Base-by-base conservation (phyloP, 1,284 basidiomycete species). In the Pisolithus thermaeus region DNA sequence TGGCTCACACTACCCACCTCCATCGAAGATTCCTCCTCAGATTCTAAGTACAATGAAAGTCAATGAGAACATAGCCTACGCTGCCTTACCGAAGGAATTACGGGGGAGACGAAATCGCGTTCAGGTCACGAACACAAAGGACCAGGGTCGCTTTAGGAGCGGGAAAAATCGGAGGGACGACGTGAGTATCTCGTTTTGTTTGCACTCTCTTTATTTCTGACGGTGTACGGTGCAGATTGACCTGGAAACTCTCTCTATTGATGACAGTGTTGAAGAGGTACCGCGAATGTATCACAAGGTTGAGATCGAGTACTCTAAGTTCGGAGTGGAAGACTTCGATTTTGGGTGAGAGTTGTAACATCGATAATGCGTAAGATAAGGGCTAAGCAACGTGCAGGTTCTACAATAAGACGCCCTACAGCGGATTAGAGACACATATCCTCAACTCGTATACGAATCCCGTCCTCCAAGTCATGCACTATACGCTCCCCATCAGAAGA, bases 271-370 rank as follows among this genome's bases (percentile, higher is more conserved):
- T 22, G 79, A 79, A 45, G 80, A 83, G 32, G 82, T 96, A 53
- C 93, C 95, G 0, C 83, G 81, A 53, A 81, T 87, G 58, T 99
- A 97, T 67, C 83, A 90, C 42, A 87, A 88, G 62, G 93, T 97
- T 39, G 93, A 97, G 69, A 99, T 99, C 63, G 93, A 97, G 70
- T 99, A 99, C 68, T 96, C 92, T 45, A 93, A 93, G 61, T 99
- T 99, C 60, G 96, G 96, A n/a, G 91, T 98, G 25, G 96, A 96
- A 66, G 96, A 99, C 70, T 99, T 99, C 64, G 97, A 99, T 68
- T 99, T 99, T 64, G 95, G 80, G 90, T 92, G 62, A 53, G 75
- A 63, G 36, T 0, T 37, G 37, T 46, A 30, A 32, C 25, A 32
- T 16, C 14, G 48, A 22, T 43, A 16, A 16, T 35, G 20, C 30